phyloP scores from a whole-genome alignment of 2,329 filamentous ascomycete genomes.

The Xylaria sp. region DNA sequence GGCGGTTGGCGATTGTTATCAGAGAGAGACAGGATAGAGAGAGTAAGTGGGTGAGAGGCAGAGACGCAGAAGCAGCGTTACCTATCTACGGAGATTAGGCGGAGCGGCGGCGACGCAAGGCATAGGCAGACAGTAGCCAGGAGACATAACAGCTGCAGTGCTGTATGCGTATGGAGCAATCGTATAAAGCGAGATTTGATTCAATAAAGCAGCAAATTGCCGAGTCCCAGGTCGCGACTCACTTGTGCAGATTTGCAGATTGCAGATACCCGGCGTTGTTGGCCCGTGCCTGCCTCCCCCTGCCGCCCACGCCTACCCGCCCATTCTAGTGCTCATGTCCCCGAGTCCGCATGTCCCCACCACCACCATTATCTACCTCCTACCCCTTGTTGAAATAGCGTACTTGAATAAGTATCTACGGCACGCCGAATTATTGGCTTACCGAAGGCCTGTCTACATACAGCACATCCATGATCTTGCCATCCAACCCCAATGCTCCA shows the following conservation, averaged over 20 bases:
- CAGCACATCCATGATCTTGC: not conserved
- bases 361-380: not conserved
- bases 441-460: not conserved
- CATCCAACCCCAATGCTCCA: slow-evolving; percentile 10
- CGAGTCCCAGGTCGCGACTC: slow-evolving; percentile 20
- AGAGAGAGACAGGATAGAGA: not conserved
- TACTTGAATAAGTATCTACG: slow-evolving; percentile 9
- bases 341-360: not conserved
- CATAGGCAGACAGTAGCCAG: not conserved
- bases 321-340: slow-evolving; percentile 3
- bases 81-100: slow-evolving; percentile 8
- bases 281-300: slow-evolving; percentile 28
- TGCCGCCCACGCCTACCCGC: not conserved
- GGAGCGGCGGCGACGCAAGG: too few species aligned
- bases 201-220: slow-evolving; percentile 16
- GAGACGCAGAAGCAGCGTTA: not conserved
- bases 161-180: slow-evolving; percentile 16
- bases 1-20: not conserved
- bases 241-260: slow-evolving; percentile 3
- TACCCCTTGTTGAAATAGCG: slow-evolving; percentile 4
- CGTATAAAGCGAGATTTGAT: slow-evolving; percentile 28
- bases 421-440: slow-evolving; percentile 23
- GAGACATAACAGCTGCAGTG: slow-evolving; percentile 3
- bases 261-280: slow-evolving; percentile 7
- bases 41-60: not conserved